Conservation (phyloP, 2,329 filamentous ascomycete genomes). For the Alternaria panax region DNA sequence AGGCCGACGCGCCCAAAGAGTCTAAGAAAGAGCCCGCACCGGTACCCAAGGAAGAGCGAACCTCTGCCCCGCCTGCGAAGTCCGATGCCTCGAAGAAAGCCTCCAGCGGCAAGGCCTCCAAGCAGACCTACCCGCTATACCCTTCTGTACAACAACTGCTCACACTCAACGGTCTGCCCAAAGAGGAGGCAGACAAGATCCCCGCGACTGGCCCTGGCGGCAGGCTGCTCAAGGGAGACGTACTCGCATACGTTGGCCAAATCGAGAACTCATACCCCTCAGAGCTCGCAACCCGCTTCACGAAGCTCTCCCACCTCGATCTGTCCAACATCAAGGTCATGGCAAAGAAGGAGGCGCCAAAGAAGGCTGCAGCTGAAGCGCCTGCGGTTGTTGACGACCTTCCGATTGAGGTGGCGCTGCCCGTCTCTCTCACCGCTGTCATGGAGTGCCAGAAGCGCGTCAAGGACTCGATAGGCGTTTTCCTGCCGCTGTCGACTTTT, state of each 20-base stretch:
- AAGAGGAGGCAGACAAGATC: constrained; percentile 80
- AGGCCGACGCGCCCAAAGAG: constrained; percentile 44
- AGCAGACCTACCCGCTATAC: constrained; percentile 75
- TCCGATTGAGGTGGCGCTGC: constrained; percentile 69
- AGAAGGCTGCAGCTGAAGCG: constrained; percentile 54
- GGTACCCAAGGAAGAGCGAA: constrained; percentile 46
- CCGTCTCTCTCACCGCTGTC: constrained; percentile 80
- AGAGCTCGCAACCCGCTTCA: constrained; percentile 73
- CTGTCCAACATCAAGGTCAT: constrained; percentile 93
- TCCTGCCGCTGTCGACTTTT: constrained; percentile 85
- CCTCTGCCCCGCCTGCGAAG: constrained; percentile 41
- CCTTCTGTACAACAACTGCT: constrained; percentile 87
- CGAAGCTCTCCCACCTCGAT: constrained; percentile 83
- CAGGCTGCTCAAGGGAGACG: constrained; percentile 91
- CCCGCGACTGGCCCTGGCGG: constrained; percentile 86
- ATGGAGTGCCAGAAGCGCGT: constrained; percentile 82
- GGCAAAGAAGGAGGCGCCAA: constrained; percentile 53
- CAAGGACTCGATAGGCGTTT: constrained; percentile 77
- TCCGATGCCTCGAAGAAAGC: constrained; percentile 41
- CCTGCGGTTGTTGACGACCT: constrained; percentile 55
- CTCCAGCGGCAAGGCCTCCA: constrained; percentile 59
- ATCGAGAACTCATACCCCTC: constrained; percentile 76
- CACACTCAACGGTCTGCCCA: constrained; percentile 77
- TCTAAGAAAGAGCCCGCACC: constrained; percentile 32
- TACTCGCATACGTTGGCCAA: constrained; percentile 85